These are phyloP conservation scores for Polytolypa hystricis DNA, from an alignment of 2,329 filamentous ascomycete genomes.

Conservation along the genomic window DNA sequence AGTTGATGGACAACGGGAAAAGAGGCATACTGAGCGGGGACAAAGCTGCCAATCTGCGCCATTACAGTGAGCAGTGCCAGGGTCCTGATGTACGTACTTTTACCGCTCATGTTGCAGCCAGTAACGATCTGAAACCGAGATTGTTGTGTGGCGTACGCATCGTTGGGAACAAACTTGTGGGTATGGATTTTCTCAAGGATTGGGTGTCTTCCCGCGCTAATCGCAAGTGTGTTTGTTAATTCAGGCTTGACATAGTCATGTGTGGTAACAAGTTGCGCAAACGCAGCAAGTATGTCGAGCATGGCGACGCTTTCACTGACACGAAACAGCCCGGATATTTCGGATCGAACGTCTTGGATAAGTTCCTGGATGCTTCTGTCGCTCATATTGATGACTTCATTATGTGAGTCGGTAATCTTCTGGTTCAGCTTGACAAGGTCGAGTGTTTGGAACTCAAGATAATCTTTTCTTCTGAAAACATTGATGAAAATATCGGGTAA, in stretches of 20 bases:
- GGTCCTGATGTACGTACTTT: conserved; percentile 86
- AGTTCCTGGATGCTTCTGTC: conserved; percentile 64
- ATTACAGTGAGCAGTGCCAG: conserved; percentile 79
- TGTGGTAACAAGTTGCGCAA: conserved; percentile 61
- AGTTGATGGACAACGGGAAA: conserved; percentile 72
- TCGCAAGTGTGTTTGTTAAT: conserved; percentile 55
- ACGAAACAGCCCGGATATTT: conserved; percentile 65
- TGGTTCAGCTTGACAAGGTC: conserved; percentile 70
- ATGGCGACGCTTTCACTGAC: conserved; percentile 78
- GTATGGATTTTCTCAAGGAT: conserved; percentile 63
- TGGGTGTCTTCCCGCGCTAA: conserved; percentile 67
- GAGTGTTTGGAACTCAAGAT: conserved; percentile 78
- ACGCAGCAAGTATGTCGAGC: conserved; percentile 73
- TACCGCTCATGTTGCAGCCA: conserved; percentile 96
- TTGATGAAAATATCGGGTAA: conserved; percentile 70
- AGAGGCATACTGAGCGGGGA: conserved; percentile 73
- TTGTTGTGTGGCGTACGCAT: conserved; percentile 72
- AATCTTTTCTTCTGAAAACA: conserved; percentile 56
- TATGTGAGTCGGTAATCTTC: conserved; percentile 67
- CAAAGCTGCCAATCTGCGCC: conserved; percentile 85
- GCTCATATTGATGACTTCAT: conserved; percentile 73
- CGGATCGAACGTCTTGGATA: conserved; percentile 57
- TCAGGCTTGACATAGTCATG: conserved; percentile 59
- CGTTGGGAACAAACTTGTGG: conserved; percentile 70
- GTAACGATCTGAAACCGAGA: conserved; percentile 87